A percentile compares a stretch with the other conserved stretches of the same genome.
These are phyloP conservation scores for Emergomyces orientalis DNA, from an alignment of 2,329 filamentous ascomycete genomes.

Conservation along the genomic window DNA sequence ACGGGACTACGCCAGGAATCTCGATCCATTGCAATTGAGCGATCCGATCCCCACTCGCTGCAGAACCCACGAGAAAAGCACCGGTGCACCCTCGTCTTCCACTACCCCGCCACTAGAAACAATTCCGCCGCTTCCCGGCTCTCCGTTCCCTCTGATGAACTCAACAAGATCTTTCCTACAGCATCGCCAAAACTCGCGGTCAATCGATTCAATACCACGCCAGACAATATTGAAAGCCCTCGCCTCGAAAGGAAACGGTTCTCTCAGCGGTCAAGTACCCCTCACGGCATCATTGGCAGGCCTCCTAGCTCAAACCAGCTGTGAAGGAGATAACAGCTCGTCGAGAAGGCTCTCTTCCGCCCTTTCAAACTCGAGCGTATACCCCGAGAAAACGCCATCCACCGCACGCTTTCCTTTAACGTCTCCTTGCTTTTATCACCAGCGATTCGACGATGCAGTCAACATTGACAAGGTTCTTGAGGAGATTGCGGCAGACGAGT, in stretches of 20 bases:
- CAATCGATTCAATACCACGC: conserved; percentile 59
- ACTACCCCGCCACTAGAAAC: conserved; percentile 14
- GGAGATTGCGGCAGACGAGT: conserved; percentile 80
- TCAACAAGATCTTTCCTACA: conserved; percentile 28
- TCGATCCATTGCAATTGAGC: conserved; percentile 34
- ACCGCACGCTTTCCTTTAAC: conserved; percentile 57
- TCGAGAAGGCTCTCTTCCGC: conserved; percentile 55
- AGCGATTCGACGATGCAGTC: conserved; percentile 90
- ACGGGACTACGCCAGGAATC: conserved; percentile 36
- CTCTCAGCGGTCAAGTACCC: conserved; percentile 52
- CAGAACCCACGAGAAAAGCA: conserved; percentile 16
- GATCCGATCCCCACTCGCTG: conserved; percentile 25
- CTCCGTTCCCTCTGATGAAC: conserved; percentile 25
- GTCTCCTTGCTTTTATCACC: conserved; percentile 96
- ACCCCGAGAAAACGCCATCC: conserved; percentile 37
- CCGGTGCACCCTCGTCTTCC: conserved; percentile 17
- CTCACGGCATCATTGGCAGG: conserved; percentile 46
- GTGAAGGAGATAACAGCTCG: neutral
- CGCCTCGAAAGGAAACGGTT: conserved; percentile 43
- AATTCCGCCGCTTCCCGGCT: neutral
- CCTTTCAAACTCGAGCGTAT: conserved; percentile 40
- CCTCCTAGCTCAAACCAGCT: conserved; percentile 9
- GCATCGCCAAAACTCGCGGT: conserved; percentile 45
- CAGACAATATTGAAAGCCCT: conserved; percentile 78
- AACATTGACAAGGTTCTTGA: conserved; percentile 92